phyloP scores from a whole-genome alignment of 2,329 filamentous ascomycete species.

The Ceratocystis papillata region DNA sequence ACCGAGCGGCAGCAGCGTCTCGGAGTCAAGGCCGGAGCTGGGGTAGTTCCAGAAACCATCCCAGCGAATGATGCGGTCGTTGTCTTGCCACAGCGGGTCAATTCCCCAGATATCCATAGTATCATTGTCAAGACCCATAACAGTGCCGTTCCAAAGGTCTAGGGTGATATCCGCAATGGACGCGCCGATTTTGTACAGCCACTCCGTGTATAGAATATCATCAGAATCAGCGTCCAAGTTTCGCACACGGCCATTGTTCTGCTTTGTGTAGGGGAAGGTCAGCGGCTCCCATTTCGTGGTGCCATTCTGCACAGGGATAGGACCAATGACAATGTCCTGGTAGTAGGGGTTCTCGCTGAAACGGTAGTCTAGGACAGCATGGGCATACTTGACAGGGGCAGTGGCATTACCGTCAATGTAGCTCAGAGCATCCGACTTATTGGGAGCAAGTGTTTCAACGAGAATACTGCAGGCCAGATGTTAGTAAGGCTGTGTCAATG shows the following conservation, averaged over 20 bases:
- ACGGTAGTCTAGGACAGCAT: conserved; percentile 38
- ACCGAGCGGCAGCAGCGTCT: conserved; percentile 37
- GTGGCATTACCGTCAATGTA: conserved; percentile 34
- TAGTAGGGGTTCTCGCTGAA: conserved; percentile 35
- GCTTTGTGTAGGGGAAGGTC: conserved; percentile 38
- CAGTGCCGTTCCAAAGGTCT: conserved; percentile 32
- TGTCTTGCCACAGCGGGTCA: conserved; percentile 35
- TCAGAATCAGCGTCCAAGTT: conserved; percentile 31
- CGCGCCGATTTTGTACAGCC: conserved; percentile 26
- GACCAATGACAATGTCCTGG: conserved; percentile 41
- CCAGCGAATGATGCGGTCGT: conserved; percentile 33
- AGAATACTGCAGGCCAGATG: conserved; percentile 15
- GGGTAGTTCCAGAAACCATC: conserved; percentile 36
- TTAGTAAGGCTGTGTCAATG: neutral
- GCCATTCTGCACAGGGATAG: conserved; percentile 35
- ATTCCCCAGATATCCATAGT: conserved; percentile 31
- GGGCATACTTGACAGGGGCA: conserved; percentile 36
- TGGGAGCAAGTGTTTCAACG: conserved; percentile 39
- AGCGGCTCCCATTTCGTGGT: conserved; percentile 33
- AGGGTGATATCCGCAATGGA: conserved; percentile 39
- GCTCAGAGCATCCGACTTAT: conserved; percentile 38
- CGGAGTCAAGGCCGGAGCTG: conserved; percentile 29
- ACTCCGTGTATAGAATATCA: conserved; percentile 30
- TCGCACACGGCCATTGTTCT: conserved; percentile 32
- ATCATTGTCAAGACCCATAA: conserved; percentile 30